A percentile compares a stretch with the other conserved stretches of the same genome.
These are phyloP conservation scores for Suhomyces bribrorum DNA, from an alignment of 1,139 yeast genomes.

Conservation along the genomic window DNA sequence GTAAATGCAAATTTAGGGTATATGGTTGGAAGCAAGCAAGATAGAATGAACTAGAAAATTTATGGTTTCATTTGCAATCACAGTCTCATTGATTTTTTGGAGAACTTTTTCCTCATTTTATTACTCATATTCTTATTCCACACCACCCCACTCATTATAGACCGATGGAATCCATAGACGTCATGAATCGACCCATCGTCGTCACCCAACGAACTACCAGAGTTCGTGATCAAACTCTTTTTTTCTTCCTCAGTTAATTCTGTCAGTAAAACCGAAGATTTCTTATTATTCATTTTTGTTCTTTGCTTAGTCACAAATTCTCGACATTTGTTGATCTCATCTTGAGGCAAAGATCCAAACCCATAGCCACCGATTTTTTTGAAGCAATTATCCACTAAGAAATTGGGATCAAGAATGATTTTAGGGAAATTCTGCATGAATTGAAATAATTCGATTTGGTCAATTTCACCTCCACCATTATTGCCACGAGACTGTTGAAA, in stretches of 20 bases:
- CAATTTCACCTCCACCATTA: conserved; percentile 38
- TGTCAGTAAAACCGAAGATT: conserved; percentile 30
- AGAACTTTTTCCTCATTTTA: conserved; percentile 48
- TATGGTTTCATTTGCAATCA: neutral
- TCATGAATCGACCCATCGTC: conserved; percentile 39
- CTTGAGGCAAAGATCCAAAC: conserved; percentile 75
- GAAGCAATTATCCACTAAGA: conserved; percentile 71
- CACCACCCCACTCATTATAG: conserved; percentile 56
- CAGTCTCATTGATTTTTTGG: conserved; percentile 14
- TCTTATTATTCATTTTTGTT: conserved; percentile 42
- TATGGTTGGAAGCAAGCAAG: neutral
- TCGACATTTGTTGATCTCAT: conserved; percentile 75
- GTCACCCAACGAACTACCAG: conserved; percentile 21
- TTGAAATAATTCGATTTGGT: conserved; percentile 87
- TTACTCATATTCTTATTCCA: conserved; percentile 59
- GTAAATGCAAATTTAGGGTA: neutral
- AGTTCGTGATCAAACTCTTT: conserved; percentile 30
- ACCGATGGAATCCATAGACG: conserved; percentile 50
- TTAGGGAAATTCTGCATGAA: conserved; percentile 83
- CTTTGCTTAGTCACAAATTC: conserved; percentile 72
- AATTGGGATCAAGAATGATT: conserved; percentile 65
- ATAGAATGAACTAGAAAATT: neutral
- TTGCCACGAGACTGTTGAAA: conserved; percentile 26
- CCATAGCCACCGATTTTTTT: conserved; percentile 68
- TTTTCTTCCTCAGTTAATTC: conserved; percentile 45